Conservation (phyloP, 768 basidiomycete species). For the Pleurotus sapidus region DNA sequence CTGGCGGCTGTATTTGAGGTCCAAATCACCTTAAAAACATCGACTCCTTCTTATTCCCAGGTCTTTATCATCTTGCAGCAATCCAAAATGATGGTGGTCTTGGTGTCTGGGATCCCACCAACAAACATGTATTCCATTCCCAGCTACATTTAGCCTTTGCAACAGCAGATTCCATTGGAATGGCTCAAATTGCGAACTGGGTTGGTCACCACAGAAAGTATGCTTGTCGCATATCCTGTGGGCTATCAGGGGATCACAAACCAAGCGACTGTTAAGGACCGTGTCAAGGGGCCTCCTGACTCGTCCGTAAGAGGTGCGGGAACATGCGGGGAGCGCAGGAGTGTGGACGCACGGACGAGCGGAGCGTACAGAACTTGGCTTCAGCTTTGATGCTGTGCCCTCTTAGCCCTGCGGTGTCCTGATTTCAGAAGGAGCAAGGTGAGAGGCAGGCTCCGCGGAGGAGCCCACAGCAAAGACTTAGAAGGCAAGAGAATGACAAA, state of each 20-base stretch:
- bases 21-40: slow-evolving; percentile 30
- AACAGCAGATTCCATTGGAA: slow-evolving; percentile 31
- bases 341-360: no score
- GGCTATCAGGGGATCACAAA: slow-evolving; percentile 26
- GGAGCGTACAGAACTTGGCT: no score
- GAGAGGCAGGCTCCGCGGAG: no score
- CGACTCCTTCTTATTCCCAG: slow-evolving; percentile 31
- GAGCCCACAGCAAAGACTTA: no score
- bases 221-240: slow-evolving; percentile 31
- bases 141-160: slow-evolving; percentile 18
- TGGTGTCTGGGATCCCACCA: slow-evolving; percentile 26
- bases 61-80: slow-evolving; percentile 28
- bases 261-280: no score
- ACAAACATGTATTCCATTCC: slow-evolving; percentile 12
- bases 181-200: slow-evolving; percentile 26
- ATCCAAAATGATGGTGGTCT: slow-evolving; percentile 26
- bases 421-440: no score
- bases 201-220: slow-evolving; percentile 31
- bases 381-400: no score
- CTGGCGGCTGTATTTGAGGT: slow-evolving; percentile 20
- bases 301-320: no score
- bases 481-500: no score
- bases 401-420: no score
- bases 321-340: no score
- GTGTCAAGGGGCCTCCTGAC: no score